These are phyloP conservation scores for Coniochaeta sp. DNA, from an alignment of 2,329 filamentous ascomycete species.

Conservation along the genomic window DNA sequence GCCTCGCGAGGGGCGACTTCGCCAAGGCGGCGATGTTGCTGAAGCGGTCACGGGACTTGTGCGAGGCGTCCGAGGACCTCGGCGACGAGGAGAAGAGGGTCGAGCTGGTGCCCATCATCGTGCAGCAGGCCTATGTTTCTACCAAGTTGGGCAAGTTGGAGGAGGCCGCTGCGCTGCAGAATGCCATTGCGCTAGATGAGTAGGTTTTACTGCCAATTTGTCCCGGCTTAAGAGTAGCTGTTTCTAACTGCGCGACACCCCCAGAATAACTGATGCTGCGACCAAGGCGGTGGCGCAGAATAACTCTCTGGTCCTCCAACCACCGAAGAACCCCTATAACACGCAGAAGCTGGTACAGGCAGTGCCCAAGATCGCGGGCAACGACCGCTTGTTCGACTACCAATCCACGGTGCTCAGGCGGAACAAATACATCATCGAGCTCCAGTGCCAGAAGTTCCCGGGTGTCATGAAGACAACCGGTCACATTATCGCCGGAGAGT, in stretches of 20 bases:
- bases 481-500: slow-evolving; percentile 25
- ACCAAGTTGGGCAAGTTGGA: slow-evolving; percentile 56
- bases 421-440: slow-evolving; percentile 57
- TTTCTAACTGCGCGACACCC: not conserved
- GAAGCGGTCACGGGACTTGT: slow-evolving; percentile 63
- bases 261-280: slow-evolving; percentile 59
- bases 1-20: slow-evolving; percentile 63
- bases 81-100: slow-evolving; percentile 65
- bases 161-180: slow-evolving; percentile 58
- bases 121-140: slow-evolving; percentile 70
- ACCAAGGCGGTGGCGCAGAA: slow-evolving; percentile 60
- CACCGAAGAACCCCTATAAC: slow-evolving; percentile 57
- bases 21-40: slow-evolving; percentile 58
- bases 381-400: slow-evolving; percentile 64
- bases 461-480: slow-evolving; percentile 49
- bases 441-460: slow-evolving; percentile 60
- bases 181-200: slow-evolving; percentile 53
- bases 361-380: slow-evolving; percentile 39
- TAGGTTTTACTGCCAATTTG: slow-evolving; percentile 33
- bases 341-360: slow-evolving; percentile 54
- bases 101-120: slow-evolving; percentile 67
- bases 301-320: slow-evolving; percentile 44
- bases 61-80: slow-evolving; percentile 66
- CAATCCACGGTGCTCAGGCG: slow-evolving; percentile 55
- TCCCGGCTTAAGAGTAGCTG: not conserved